Percentiles rank a stretch among this genome's conserved stretches.
These are phyloP conservation scores for Suillus luteus DNA, from an alignment of 768 basidiomycete genomes.

Conservation along the genomic window DNA sequence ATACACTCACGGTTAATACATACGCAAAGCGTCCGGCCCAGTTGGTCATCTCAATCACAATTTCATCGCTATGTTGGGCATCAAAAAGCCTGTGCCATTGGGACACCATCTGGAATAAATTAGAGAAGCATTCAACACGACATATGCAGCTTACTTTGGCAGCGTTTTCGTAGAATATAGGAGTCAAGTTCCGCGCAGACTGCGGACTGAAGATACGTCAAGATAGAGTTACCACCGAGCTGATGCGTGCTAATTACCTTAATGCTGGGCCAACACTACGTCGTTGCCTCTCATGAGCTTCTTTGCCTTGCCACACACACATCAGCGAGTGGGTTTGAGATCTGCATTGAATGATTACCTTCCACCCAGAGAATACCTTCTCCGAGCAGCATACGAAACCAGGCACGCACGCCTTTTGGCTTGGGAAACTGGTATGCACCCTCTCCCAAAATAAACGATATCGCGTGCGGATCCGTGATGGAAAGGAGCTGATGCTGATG, in stretches of 20 bases:
- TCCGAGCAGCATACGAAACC: conserved; percentile 63
- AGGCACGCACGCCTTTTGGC: conserved; percentile 60
- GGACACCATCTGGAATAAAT: conserved; percentile 37
- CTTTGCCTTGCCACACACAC: conserved; percentile 42
- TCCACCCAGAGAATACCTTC: conserved; percentile 69
- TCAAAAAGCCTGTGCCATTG: conserved; percentile 55
- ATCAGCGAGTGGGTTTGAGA: conserved; percentile 9
- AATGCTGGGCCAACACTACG: conserved; percentile 56
- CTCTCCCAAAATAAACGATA: conserved; percentile 56
- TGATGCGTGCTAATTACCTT: conserved; percentile 40
- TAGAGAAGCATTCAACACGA: conserved; percentile 8
- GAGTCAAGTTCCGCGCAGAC: conserved; percentile 51
- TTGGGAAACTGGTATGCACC: conserved; percentile 62
- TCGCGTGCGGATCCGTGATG: conserved; percentile 54
- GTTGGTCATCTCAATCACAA: conserved; percentile 54
- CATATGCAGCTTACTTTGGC: conserved; percentile 32
- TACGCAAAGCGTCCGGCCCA: conserved; percentile 67
- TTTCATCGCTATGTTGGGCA: conserved; percentile 37
- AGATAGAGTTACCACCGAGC: conserved; percentile 5
- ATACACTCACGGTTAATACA: conserved; percentile 23
- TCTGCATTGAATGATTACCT: conserved; percentile 38
- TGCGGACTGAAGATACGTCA: conserved; percentile 40
- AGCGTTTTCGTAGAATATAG: conserved; percentile 59
- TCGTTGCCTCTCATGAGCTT: conserved; percentile 57
- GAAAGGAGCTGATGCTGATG: conserved; percentile 57